A percentile compares a stretch with the other conserved stretches of the same genome.
These are phyloP conservation scores for Hysterium pulicare DNA, from an alignment of 2,329 filamentous ascomycete genomes.

Conservation along the genomic window DNA sequence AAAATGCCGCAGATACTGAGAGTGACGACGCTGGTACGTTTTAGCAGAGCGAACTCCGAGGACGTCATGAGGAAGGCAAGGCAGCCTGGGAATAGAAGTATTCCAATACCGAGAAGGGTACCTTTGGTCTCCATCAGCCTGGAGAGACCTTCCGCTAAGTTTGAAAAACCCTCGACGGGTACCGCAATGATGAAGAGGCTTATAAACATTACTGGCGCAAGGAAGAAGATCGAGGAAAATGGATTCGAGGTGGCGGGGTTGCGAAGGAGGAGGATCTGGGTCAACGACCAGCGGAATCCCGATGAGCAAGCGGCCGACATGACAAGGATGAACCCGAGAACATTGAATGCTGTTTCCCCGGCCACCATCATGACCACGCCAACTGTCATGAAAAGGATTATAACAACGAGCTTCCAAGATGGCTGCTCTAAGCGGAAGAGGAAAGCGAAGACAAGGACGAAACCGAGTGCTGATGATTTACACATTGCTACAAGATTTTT, in stretches of 20 bases:
- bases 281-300: slow-evolving; percentile 97
- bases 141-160: slow-evolving; percentile 64
- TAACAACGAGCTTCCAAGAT: slow-evolving; percentile 78
- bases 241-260: slow-evolving; percentile 95
- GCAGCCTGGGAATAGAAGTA: slow-evolving; percentile 83
- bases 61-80: slow-evolving; percentile 97
- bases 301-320: slow-evolving; percentile 94
- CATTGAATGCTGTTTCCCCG: slow-evolving; percentile 85
- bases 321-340: slow-evolving; percentile 83
- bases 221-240: slow-evolving; percentile 94
- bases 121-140: slow-evolving; percentile 67
- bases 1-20: slow-evolving; percentile 97
- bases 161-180: slow-evolving; percentile 74
- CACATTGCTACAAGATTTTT: slow-evolving; percentile 67
- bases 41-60: slow-evolving; percentile 89
- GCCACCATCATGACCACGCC: slow-evolving; percentile 99
- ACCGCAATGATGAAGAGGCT: slow-evolving; percentile 77
- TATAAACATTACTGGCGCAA: slow-evolving; percentile 95
- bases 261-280: slow-evolving; percentile 88
- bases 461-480: slow-evolving; percentile 93
- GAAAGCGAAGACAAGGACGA: slow-evolving; percentile 93
- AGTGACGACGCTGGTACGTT: slow-evolving; percentile 93
- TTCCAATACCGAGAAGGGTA: slow-evolving; percentile 59
- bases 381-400: slow-evolving; percentile 87
- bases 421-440: slow-evolving; percentile 86